These are phyloP conservation scores for Penicillium sp. DNA, from an alignment of 2,329 filamentous ascomycete genomes.

Conservation along the genomic window DNA sequence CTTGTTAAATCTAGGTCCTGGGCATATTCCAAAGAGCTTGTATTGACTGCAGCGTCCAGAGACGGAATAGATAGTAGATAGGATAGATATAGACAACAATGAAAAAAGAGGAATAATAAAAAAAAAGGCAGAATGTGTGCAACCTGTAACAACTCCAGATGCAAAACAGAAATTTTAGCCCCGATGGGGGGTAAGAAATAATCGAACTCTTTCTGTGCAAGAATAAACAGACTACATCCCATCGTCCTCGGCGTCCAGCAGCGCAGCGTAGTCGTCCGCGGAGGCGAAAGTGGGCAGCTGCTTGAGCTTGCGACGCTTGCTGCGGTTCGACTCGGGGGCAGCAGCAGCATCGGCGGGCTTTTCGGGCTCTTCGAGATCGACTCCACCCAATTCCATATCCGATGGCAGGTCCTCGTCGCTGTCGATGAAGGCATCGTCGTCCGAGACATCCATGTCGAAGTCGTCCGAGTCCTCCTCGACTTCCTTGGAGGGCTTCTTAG, in stretches of 20 bases:
- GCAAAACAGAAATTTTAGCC: slow-evolving; percentile 4
- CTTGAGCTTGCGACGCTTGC: slow-evolving; percentile 82
- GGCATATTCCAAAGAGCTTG: not conserved
- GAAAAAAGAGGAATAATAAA: not conserved
- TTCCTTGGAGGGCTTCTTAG: slow-evolving; percentile 31
- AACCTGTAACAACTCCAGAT: slow-evolving; percentile 11
- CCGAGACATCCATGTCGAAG: slow-evolving; percentile 51
- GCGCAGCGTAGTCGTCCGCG: slow-evolving; percentile 85
- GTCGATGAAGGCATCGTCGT: slow-evolving; percentile 49
- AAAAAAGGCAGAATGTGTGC: not conserved
- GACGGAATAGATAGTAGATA: not conserved
- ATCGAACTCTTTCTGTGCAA: not conserved
- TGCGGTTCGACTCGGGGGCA: slow-evolving; percentile 45
- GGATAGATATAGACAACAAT: slow-evolving; percentile 3
- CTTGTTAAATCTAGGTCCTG: not conserved
- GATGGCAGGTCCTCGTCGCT: slow-evolving; percentile 57
- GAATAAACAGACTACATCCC: slow-evolving; percentile 32
- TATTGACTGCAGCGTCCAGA: not conserved
- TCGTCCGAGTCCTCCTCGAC: slow-evolving; percentile 56
- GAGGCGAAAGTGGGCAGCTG: slow-evolving; percentile 89
- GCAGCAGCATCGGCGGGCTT: slow-evolving; percentile 45
- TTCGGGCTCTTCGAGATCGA: slow-evolving; percentile 41
- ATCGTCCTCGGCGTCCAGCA: slow-evolving; percentile 71
- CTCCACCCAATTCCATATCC: slow-evolving; percentile 48
- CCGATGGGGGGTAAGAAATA: not conserved